phyloP scores from a whole-genome alignment of 352 stramenopile genomes.

The Phytophthora fragariaefolia region DNA sequence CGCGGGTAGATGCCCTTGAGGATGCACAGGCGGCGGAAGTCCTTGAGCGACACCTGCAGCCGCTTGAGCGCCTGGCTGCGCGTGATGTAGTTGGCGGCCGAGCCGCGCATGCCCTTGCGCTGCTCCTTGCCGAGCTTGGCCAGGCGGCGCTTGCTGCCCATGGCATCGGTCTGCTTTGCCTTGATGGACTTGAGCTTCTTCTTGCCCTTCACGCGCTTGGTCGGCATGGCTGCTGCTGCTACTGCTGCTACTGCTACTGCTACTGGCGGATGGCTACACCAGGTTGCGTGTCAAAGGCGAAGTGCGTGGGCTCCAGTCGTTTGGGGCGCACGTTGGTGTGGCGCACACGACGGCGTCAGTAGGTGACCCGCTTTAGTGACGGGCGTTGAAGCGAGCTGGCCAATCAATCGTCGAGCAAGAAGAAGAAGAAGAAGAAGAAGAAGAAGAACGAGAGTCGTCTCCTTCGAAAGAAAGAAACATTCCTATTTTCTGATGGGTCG shows the following conservation, averaged over 20 bases:
- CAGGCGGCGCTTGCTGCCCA: constrained; percentile 82
- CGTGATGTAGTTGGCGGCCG: constrained; percentile 96
- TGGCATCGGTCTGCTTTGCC: constrained; percentile 85
- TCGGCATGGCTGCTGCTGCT: constrained; percentile 61
- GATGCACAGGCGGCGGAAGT: constrained; percentile 99
- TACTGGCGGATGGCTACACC: constrained; percentile 12
- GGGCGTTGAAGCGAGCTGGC: neutral
- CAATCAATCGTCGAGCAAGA: constrained; percentile 27
- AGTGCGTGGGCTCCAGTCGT: constrained; percentile 20
- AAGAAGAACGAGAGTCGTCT: constrained; percentile 28
- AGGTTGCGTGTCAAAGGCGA: constrained; percentile 1
- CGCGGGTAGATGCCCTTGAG: constrained; percentile 99
- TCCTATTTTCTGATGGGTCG: too few species aligned
- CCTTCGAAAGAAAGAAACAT: too few species aligned
- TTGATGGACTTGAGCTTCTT: constrained; percentile 93
- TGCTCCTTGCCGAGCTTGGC: constrained; percentile 90
- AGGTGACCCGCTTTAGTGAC: neutral
- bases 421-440: constrained; percentile 64
- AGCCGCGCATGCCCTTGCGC: constrained; percentile 80
- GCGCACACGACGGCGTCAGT: neutral
- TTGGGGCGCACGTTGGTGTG: neutral
- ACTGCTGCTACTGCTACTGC: too few species aligned
- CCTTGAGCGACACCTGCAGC: constrained; percentile 97
- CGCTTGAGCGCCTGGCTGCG: constrained; percentile 94
- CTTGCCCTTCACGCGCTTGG: constrained; percentile 89